Conservation (phyloP, 352 stramenopile genomes). For the Phytophthora pistaciae region DNA sequence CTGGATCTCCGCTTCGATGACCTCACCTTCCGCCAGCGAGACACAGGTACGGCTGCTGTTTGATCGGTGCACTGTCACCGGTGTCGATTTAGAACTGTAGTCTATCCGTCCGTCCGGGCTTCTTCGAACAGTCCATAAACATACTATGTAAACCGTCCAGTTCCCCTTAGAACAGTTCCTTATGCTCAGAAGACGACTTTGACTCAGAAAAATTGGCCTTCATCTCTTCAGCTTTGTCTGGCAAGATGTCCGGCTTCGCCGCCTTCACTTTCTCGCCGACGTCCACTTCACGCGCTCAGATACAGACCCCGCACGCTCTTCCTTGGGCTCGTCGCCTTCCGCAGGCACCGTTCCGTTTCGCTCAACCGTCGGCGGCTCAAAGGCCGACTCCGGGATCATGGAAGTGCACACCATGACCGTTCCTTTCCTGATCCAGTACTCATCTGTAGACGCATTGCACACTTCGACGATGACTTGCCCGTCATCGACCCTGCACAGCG, state of each 20-base stretch:
- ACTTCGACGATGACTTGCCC: not conserved
- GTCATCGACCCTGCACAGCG: not conserved
- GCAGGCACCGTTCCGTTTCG: not conserved
- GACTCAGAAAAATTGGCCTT: slow-evolving; percentile 6
- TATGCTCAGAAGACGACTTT: not conserved
- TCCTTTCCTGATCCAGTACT: slow-evolving; percentile 2
- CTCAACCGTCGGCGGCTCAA: not conserved
- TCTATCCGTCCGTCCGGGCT: too few species aligned
- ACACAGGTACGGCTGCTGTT: too few species aligned
- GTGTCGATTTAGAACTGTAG: too few species aligned
- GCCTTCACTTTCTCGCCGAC: not conserved
- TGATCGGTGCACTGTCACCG: too few species aligned
- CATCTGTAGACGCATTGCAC: not conserved
- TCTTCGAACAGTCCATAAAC: too few species aligned
- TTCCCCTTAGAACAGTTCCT: too few species aligned
- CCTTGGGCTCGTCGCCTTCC: not conserved
- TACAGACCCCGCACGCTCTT: not conserved
- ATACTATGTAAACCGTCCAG: too few species aligned
- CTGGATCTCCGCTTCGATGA: too few species aligned
- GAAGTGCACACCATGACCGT: not conserved
- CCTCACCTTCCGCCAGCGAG: too few species aligned
- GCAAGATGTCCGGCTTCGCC: not conserved
- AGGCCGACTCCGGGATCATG: slow-evolving; percentile 5
- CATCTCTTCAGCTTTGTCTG: not conserved
- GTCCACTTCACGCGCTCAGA: not conserved